A percentile compares a stretch with the other conserved stretches of the same genome.
Evolutionary conservation across 2,329 filamentous ascomycete species (phyloP).

Genomic region (Talaromyces sp.): DNA sequence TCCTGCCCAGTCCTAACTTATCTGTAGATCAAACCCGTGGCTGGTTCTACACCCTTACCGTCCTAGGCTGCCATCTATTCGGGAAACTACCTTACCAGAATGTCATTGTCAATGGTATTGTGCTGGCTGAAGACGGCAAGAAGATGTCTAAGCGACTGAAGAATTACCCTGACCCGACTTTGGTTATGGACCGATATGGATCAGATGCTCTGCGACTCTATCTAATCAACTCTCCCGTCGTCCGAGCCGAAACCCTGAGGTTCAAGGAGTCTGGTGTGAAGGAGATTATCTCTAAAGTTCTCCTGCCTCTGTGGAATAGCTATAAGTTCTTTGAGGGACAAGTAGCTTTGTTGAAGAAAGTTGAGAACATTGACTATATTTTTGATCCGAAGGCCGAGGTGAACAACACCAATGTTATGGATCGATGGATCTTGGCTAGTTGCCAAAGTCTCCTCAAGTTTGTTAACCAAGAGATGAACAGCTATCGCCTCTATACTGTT

Average conservation of each 20-base stretch:
- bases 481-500: constrained; percentile 80
- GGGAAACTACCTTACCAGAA: constrained; percentile 85
- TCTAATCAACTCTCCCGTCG: constrained; percentile 92
- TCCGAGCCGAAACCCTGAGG: constrained; percentile 80
- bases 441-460: constrained; percentile 88
- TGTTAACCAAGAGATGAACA: constrained; percentile 85
- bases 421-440: constrained; percentile 88
- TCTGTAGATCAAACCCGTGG: constrained; percentile 80
- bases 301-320: constrained; percentile 90
- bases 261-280: constrained; percentile 93
- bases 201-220: constrained; percentile 92
- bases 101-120: constrained; percentile 93
- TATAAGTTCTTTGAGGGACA: constrained; percentile 96
- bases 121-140: constrained; percentile 90
- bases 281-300: constrained; percentile 87
- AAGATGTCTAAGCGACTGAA: constrained; percentile 98
- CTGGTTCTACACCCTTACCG: constrained; percentile 93
- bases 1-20: not conserved
- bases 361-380: constrained; percentile 67
- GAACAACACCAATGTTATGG: constrained; percentile 82
- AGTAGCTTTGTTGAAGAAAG: constrained; percentile 79
- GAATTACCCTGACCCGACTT: constrained; percentile 84
- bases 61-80: constrained; percentile 83
- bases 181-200: constrained; percentile 82
- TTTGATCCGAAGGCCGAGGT: constrained; percentile 64